Percentiles rank a stretch among this genome's conserved stretches.
Conservation (phyloP, 2,329 filamentous ascomycete species). For the Rhynchosporium agropyri region DNA sequence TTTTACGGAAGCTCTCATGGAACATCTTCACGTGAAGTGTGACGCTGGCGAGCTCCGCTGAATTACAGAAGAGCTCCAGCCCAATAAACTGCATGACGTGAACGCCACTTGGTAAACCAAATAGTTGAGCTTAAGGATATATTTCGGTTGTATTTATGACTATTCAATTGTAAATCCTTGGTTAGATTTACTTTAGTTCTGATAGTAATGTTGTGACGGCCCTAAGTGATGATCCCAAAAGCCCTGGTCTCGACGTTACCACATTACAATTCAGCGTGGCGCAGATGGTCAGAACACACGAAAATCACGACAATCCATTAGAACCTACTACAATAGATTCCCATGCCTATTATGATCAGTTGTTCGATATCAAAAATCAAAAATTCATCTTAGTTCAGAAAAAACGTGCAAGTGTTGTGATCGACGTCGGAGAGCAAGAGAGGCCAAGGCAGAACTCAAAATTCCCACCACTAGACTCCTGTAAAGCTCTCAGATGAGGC, state of each 20-base stretch:
- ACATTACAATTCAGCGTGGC: conserved; percentile 11
- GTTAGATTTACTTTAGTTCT: not conserved
- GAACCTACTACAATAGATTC: not conserved
- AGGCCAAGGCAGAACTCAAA: conserved; percentile 1
- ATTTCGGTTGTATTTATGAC: too few species aligned
- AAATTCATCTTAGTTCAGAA: not conserved
- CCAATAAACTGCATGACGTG: conserved; percentile 4
- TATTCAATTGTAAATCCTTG: not conserved
- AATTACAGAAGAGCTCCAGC: conserved; percentile 1
- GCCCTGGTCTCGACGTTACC: conserved; percentile 1
- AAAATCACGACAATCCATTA: not conserved
- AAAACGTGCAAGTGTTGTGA: conserved; percentile 18
- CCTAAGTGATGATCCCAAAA: not conserved
- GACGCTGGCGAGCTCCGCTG: conserved; percentile 5
- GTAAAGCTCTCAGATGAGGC: not conserved
- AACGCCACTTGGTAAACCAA: not conserved
- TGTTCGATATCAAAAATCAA: not conserved
- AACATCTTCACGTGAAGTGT: not conserved
- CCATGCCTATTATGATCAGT: not conserved
- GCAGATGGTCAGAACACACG: conserved; percentile 2
- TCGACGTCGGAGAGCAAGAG: not conserved
- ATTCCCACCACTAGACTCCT: conserved; percentile 11
- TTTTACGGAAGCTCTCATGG: not conserved
- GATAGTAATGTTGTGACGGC: not conserved
- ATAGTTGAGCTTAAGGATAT: not conserved